Base-by-base conservation (phyloP, 2,329 filamentous ascomycete species). In the Xylaria multiplex region DNA sequence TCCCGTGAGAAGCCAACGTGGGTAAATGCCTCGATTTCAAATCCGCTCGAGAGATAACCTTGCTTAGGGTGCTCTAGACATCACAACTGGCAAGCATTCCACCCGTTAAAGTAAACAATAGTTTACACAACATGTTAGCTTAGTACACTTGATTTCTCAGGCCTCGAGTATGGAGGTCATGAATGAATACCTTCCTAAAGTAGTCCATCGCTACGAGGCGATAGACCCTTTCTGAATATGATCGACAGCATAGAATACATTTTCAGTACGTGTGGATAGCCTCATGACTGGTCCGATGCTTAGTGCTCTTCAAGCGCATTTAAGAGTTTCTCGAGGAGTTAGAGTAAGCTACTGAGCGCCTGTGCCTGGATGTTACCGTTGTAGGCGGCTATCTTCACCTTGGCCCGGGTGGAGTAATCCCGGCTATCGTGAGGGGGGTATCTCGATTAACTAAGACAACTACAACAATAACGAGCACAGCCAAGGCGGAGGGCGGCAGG, bases 321-420 rank as follows among this genome's bases (percentile, higher is more conserved):
- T 43, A 13, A 45, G 2, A 13, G 5, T 13, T 53, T 19, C 3
- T 3, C 14, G 8, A 27, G 30, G 8, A 61, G 30, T 37, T 19
- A 32, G 8, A 42, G 19, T 24, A 37, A 14, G 45, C 35, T 24
- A 27, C 27, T 27, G 27, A 27, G 13, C 30, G 1, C 32, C 35
- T 22, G 53, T 64, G 35, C 56, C 67, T 59, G 57, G 49, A 64
- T 64, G 60, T n/a, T 35, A 62, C 64, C 27, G 57, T 69, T 24
- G 57, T 46, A 67, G 53, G 60, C 66, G 57, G 42, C 45, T 61
- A 37, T 60, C 59, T 30, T 58, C 56, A 57, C 46, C 56, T 32
- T 64, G 32, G 40, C 22, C 45, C 52, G 24, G 27, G 35, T 55
- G 55, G 48, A 59, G 30, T 42, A 37, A 37, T 55, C 13, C 6